Conservation (phyloP, 495 filamentous ascomycete genomes). For the Darksidea phi region DNA sequence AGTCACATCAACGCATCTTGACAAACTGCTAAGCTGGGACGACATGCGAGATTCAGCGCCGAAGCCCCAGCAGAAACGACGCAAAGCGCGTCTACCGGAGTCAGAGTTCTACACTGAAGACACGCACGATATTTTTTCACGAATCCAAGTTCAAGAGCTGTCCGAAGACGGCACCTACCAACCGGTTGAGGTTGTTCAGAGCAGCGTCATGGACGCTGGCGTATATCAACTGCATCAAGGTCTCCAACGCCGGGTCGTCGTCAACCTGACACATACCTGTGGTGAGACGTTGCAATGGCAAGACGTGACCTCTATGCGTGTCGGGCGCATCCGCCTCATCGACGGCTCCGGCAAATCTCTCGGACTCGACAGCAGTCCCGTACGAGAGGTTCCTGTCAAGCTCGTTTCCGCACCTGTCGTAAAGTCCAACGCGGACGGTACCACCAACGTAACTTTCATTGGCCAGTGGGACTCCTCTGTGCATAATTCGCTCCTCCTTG, state of each 20-base stretch:
- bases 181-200: conserved; percentile 89
- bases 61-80: conserved; percentile 56
- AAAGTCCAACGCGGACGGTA: conserved; percentile 83
- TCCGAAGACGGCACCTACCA: conserved; percentile 87
- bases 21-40: conserved; percentile 98
- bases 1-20: conserved; percentile 89
- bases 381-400: conserved; percentile 72
- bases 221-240: conserved; percentile 95
- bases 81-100: conserved; percentile 73
- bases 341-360: conserved; percentile 82
- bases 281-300: conserved; percentile 85
- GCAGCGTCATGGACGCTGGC: conserved; percentile 73
- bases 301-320: conserved; percentile 68
- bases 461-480: conserved; percentile 97
- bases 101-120: conserved; percentile 90
- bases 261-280: conserved; percentile 85
- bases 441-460: conserved; percentile 76
- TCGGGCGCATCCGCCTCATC: conserved; percentile 76
- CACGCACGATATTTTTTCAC: conserved; percentile 86
- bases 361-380: conserved; percentile 66
- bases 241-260: conserved; percentile 80
- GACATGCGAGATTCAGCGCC: conserved; percentile 83
- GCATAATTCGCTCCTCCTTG: conserved; percentile 84
- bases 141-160: conserved; percentile 84
- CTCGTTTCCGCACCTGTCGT: conserved; percentile 71